Conservation (phyloP, 1,139 yeast genomes). For the Zhuliangozyma parablackwelliae region DNA sequence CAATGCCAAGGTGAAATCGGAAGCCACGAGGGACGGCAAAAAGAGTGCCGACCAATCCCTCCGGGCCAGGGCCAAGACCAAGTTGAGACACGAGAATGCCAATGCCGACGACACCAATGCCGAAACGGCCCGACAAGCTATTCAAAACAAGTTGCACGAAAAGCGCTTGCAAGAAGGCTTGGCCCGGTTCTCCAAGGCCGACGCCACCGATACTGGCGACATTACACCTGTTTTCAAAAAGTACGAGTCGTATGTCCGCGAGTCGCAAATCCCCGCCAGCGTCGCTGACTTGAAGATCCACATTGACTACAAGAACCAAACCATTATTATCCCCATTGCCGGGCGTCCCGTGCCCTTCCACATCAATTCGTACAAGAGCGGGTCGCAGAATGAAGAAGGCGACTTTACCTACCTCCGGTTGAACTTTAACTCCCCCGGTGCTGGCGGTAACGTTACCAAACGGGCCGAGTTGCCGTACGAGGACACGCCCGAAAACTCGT, state of each 20-base stretch:
- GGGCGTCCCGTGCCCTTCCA: constrained; percentile 99
- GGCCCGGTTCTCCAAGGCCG: constrained; percentile 70
- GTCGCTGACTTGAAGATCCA: constrained; percentile 83
- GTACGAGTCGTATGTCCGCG: constrained; percentile 91
- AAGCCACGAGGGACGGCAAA: constrained; percentile 22
- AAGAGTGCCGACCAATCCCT: constrained; percentile 31
- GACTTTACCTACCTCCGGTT: constrained; percentile 87
- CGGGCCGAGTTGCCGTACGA: constrained; percentile 86
- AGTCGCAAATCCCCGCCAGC: constrained; percentile 79
- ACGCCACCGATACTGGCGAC: constrained; percentile 62
- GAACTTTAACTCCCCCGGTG: constrained; percentile 92
- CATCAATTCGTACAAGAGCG: constrained; percentile 88
- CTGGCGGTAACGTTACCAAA: constrained; percentile 65
- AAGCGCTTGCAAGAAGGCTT: constrained; percentile 83
- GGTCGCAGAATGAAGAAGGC: constrained; percentile 94
- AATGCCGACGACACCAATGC: constrained; percentile 70
- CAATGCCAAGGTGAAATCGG: constrained; percentile 38
- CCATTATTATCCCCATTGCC: constrained; percentile 83
- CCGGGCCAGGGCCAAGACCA: constrained; percentile 63
- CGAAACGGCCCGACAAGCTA: constrained; percentile 77
- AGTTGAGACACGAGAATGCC: constrained; percentile 72
- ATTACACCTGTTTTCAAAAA: constrained; percentile 76
- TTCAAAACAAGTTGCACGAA: constrained; percentile 78
- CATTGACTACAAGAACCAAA: constrained; percentile 83
- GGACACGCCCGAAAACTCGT: constrained; percentile 79